Evolutionary conservation across 179 eudicot species (phyloP).

Genomic region (Nepenthes alata): DNA sequence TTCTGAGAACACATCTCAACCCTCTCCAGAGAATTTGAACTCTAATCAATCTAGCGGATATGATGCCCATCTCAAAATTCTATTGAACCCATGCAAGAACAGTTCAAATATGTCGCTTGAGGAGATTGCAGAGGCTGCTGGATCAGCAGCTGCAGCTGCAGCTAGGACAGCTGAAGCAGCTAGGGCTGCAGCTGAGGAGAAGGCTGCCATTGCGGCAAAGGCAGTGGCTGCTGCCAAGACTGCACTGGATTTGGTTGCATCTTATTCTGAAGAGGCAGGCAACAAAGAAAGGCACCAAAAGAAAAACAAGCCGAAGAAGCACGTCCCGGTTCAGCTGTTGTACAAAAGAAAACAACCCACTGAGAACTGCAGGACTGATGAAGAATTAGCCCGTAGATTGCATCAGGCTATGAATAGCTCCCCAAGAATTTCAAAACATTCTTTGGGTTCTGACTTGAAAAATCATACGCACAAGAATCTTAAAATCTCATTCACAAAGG

Average conservation of each 20-base stretch:
- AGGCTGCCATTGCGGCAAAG: constrained; percentile 60
- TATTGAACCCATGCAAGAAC: constrained; percentile 34
- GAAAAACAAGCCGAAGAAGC: constrained; percentile 66
- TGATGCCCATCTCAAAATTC: constrained; percentile 32
- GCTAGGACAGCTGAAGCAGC: constrained; percentile 55
- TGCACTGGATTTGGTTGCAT: constrained; percentile 54
- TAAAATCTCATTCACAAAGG: constrained; percentile 21
- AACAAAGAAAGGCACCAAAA: constrained; percentile 25
- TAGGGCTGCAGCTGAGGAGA: constrained; percentile 61
- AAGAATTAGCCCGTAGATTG: constrained; percentile 59
- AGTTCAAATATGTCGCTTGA: constrained; percentile 46
- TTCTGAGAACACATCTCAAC: constrained; percentile 25
- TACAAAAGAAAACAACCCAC: constrained; percentile 33
- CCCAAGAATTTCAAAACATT: constrained; percentile 45
- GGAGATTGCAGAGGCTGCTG: constrained; percentile 56
- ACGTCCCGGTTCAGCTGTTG: constrained; percentile 44
- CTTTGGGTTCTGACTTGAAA: constrained; percentile 31
- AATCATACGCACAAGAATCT: constrained; percentile 45
- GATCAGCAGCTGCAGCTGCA: constrained; percentile 39
- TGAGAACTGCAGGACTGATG: constrained; percentile 43
- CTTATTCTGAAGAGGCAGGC: constrained; percentile 25
- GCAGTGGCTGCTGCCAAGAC: constrained; percentile 70
- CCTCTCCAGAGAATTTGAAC: constrained; percentile 22
- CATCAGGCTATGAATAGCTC: constrained; percentile 68
- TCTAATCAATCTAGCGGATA: constrained; percentile 21